Evolutionary conservation across 1,139 yeast species (phyloP).

Genomic region (Groenewaldozyma auringiensis): DNA sequence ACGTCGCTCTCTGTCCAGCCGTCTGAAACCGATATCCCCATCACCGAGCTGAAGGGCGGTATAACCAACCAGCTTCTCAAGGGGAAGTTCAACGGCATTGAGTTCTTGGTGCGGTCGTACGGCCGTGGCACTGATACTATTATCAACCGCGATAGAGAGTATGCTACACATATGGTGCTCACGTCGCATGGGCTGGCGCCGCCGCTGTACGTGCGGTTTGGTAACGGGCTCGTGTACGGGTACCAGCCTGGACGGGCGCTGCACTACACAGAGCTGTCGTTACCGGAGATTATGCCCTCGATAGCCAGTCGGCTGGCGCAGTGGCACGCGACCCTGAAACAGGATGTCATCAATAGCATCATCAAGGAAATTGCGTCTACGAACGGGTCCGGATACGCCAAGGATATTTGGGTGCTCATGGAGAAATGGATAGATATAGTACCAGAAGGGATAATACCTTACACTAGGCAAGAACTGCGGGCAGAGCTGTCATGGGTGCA

Average conservation of each 20-base stretch:
- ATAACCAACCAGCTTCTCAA: conserved; percentile 67
- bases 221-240: conserved; percentile 70
- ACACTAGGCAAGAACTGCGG: conserved; percentile 28
- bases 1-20: conserved; percentile 3
- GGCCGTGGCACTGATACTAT: conserved; percentile 70
- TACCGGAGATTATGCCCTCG: conserved; percentile 43
- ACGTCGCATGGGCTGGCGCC: conserved; percentile 62
- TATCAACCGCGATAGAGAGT: conserved; percentile 70
- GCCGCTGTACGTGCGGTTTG: conserved; percentile 57
- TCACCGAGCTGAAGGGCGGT: conserved; percentile 57
- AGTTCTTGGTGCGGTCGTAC: conserved; percentile 60
- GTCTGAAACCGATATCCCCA: conserved; percentile 14
- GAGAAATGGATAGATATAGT: conserved; percentile 55
- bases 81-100: conserved; percentile 31
- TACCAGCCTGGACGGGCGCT: conserved; percentile 60
- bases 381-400: conserved; percentile 13
- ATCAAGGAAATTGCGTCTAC: conserved; percentile 2
- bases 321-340: conserved; percentile 50
- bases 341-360: conserved; percentile 44
- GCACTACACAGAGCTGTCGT: conserved; percentile 47
- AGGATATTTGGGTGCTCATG: conserved; percentile 52
- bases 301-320: conserved; percentile 65
- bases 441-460: conserved; percentile 34
- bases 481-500: conserved; percentile 56
- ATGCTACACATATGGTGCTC: conserved; percentile 59